Conservation (phyloP, 441 rosid species). For the Pelargonium australe region DNA sequence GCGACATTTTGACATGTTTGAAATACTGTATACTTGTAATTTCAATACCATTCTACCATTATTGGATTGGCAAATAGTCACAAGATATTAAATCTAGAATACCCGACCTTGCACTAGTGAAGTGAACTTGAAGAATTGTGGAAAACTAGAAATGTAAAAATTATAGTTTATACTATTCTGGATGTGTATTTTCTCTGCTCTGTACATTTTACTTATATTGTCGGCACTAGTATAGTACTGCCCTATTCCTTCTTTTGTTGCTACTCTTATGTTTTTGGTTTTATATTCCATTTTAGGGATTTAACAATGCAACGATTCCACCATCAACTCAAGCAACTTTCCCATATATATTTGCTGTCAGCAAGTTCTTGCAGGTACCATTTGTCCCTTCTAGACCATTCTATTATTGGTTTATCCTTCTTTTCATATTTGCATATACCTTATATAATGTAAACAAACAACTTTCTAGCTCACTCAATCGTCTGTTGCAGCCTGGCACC, state of each 20-base stretch:
- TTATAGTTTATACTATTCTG: background rate
- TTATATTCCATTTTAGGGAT: constrained; percentile 45
- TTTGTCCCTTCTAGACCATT: background rate
- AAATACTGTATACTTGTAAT: background rate
- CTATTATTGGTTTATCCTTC: background rate
- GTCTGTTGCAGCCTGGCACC: constrained; percentile 65
- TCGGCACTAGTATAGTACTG: background rate
- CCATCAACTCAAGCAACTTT: constrained; percentile 78
- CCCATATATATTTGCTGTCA: constrained; percentile 75
- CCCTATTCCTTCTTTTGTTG: background rate
- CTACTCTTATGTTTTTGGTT: too few species aligned
- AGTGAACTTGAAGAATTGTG: background rate
- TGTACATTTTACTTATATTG: background rate
- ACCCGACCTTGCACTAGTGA: background rate
- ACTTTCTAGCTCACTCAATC: background rate
- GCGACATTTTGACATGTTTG: background rate
- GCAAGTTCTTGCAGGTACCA: constrained; percentile 87
- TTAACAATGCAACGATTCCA: constrained; percentile 83
- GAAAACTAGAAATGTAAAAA: background rate
- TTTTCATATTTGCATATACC: background rate
- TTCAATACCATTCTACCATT: background rate
- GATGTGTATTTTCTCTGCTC: background rate
- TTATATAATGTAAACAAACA: background rate
- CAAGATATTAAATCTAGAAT: background rate
- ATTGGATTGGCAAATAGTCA: background rate